A percentile compares a stretch with the other conserved stretches of the same genome.
These are phyloP conservation scores for Cryphonectria parasitica DNA, from an alignment of 2,329 filamentous ascomycete species.

Conservation along the genomic window DNA sequence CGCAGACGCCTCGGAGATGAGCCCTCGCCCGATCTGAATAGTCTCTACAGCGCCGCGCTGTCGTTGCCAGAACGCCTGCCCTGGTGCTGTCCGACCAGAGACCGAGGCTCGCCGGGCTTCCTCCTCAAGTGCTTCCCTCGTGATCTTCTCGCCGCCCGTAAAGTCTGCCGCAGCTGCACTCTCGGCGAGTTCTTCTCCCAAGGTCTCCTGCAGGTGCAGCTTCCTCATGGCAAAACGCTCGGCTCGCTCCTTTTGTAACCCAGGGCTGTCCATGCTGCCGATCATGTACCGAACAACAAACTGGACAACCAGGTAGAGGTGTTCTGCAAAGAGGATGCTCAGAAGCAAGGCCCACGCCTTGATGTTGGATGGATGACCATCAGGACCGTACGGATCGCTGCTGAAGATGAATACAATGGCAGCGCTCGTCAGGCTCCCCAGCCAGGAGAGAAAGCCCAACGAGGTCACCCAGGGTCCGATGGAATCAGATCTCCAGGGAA, in stretches of 20 bases:
- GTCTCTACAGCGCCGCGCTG: slow-evolving; percentile 62
- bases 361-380: slow-evolving; percentile 71
- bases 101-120: slow-evolving; percentile 58
- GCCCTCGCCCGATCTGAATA: slow-evolving; percentile 56
- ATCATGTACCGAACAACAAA: slow-evolving; percentile 74
- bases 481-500: slow-evolving; percentile 86
- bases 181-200: slow-evolving; percentile 61
- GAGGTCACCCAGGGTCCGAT: slow-evolving; percentile 92
- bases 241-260: slow-evolving; percentile 80
- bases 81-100: slow-evolving; percentile 53
- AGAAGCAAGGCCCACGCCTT: slow-evolving; percentile 81
- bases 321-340: slow-evolving; percentile 83
- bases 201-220: slow-evolving; percentile 73
- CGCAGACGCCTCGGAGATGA: slow-evolving; percentile 52
- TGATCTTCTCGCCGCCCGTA: slow-evolving; percentile 64
- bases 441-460: slow-evolving; percentile 88
- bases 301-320: slow-evolving; percentile 82
- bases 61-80: slow-evolving; percentile 65
- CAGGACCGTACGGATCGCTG: slow-evolving; percentile 65
- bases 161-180: slow-evolving; percentile 51
- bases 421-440: slow-evolving; percentile 85
- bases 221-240: slow-evolving; percentile 83
- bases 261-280: slow-evolving; percentile 81
- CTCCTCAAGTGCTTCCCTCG: slow-evolving; percentile 66
- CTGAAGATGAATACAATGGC: slow-evolving; percentile 91